Evolutionary conservation across 108 stramenopile genomes (phyloP), one percentile per base, ranked within the genome.

Genomic region (Nitzschia inconspicua): DNA sequence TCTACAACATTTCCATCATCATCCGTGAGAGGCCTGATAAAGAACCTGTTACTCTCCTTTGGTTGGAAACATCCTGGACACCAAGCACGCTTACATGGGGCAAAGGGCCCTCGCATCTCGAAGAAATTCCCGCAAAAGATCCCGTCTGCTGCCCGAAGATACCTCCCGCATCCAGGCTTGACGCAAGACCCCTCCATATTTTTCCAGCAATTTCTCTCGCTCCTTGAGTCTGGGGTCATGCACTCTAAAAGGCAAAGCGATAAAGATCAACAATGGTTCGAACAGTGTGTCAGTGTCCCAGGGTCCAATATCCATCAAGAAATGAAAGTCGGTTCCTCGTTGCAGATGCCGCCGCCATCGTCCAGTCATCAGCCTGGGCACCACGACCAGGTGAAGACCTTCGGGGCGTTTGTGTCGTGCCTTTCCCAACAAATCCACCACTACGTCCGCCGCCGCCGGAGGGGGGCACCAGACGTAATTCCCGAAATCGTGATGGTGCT

Each of bases 121-220:
- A n/a, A n/a, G n/a, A 66, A 85, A 53, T 85, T 85, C 13, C 50
- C 61, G 61, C 76, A 73, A 32, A 73, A 64, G 36, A 79, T 57
- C 16, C 74, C 76, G n/a, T n/a, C n/a, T n/a, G n/a, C n/a, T n/a
- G n/a, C n/a, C n/a, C n/a, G n/a, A n/a, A n/a, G n/a, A n/a, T n/a
- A n/a, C n/a, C n/a, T n/a, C n/a, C n/a, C n/a, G n/a, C n/a, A n/a
- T n/a, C n/a, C n/a, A n/a, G n/a, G n/a, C n/a, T n/a, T n/a, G n/a
- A n/a, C n/a, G n/a, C n/a, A n/a, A n/a, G n/a, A n/a, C n/a, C n/a
- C n/a, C n/a, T n/a, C n/a, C n/a, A n/a, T n/a, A n/a, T n/a, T n/a
- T n/a, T n/a, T n/a, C n/a, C n/a, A n/a, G n/a, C n/a, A n/a, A n/a
- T n/a, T n/a, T n/a, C n/a, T n/a, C n/a, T n/a, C n/a, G n/a, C n/a